A percentile compares a stretch with the other conserved stretches of the same genome.
These are phyloP conservation scores for Falciphora oryzae DNA, from an alignment of 2,329 filamentous ascomycete species.

Conservation along the genomic window DNA sequence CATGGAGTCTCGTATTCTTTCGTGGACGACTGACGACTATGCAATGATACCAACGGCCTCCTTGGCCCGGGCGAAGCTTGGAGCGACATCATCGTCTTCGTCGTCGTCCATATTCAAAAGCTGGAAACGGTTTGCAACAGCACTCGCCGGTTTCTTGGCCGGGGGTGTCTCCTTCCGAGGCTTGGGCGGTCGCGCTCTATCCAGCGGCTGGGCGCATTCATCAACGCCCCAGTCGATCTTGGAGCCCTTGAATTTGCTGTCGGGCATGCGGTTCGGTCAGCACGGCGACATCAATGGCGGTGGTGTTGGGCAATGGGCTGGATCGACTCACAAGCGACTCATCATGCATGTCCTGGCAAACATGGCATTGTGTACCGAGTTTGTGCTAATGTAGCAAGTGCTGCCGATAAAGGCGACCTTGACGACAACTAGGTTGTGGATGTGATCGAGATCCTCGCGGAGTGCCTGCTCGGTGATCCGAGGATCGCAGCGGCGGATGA, in stretches of 20 bases:
- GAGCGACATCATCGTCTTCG: slow-evolving; percentile 29
- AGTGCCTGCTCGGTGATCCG: slow-evolving; percentile 59
- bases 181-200: slow-evolving; percentile 20
- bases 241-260: slow-evolving; percentile 61
- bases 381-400: slow-evolving; percentile 65
- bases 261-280: slow-evolving; percentile 11
- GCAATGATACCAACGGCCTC: slow-evolving; percentile 21
- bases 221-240: slow-evolving; percentile 67
- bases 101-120: slow-evolving; percentile 47
- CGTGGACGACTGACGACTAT: slow-evolving; percentile 14
- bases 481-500: slow-evolving; percentile 55
- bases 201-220: slow-evolving; percentile 61
- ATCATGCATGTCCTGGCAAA: slow-evolving; percentile 77
- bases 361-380: slow-evolving; percentile 69
- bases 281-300: background rate
- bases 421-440: slow-evolving; percentile 71
- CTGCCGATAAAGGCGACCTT: slow-evolving; percentile 52
- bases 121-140: slow-evolving; percentile 55
- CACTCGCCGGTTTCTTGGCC: slow-evolving; percentile 29
- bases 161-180: slow-evolving; percentile 21
- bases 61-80: slow-evolving; percentile 16
- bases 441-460: slow-evolving; percentile 72
- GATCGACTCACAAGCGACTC: slow-evolving; percentile 43
- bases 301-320: background rate
- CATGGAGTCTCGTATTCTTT: background rate